phyloP scores from a whole-genome alignment of 768 basidiomycete genomes.

The Boletus reticuloceps region DNA sequence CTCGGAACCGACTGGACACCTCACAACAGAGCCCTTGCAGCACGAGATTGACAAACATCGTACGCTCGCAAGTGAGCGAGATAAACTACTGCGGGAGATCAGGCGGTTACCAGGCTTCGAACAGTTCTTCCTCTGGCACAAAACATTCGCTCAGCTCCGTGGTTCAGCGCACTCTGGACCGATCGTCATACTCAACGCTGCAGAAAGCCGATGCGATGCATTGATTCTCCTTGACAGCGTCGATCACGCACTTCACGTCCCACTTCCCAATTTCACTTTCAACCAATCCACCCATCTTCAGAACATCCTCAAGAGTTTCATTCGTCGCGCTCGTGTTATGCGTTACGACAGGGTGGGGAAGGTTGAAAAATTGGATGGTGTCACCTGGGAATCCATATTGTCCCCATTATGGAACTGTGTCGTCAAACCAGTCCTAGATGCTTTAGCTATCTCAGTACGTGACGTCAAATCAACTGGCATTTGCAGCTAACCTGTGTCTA shows the following conservation, averaged over 20 bases:
- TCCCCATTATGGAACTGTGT: not conserved
- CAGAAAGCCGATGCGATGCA: not conserved
- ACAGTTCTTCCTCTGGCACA: conserved; percentile 1
- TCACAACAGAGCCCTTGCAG: not conserved
- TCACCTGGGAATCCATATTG: not conserved
- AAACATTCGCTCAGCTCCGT: not conserved
- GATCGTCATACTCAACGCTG: not conserved
- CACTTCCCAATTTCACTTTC: not conserved
- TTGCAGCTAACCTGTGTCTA: too few relatives aligned
- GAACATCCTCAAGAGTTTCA: not conserved
- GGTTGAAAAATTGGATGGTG: not conserved
- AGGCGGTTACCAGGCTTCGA: conserved; percentile 1
- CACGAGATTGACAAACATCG: not conserved
- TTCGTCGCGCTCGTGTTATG: not conserved
- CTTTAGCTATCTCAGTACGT: too few relatives aligned
- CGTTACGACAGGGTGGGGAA: not conserved
- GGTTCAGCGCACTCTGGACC: too few relatives aligned
- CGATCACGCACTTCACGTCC: not conserved
- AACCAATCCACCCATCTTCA: not conserved
- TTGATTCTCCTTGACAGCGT: not conserved
- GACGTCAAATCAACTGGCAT: too few relatives aligned
- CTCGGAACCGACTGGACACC: not conserved
- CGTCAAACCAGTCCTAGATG: not conserved
- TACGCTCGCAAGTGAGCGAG: not conserved
- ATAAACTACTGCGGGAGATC: not conserved